Conservation (phyloP, 495 filamentous ascomycete species). For the Penicillium psychrofluorescens region DNA sequence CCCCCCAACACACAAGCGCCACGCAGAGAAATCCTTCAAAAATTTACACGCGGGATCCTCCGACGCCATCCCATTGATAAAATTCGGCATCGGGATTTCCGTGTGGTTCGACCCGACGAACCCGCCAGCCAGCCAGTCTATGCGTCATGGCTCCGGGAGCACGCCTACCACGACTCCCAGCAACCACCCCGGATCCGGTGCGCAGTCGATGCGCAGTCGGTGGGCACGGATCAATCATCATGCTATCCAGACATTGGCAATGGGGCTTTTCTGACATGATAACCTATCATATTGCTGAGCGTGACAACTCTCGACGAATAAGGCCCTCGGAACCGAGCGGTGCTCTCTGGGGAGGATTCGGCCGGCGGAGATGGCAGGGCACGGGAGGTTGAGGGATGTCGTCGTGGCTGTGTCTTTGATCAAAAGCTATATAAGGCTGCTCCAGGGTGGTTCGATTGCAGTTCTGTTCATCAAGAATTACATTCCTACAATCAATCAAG, state of each 20-base stretch:
- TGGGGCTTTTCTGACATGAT: too few species aligned
- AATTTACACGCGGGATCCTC: background rate
- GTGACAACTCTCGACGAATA: too few species aligned
- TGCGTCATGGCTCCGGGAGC: background rate
- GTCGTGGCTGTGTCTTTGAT: background rate
- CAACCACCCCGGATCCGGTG: background rate
- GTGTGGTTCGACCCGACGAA: too few species aligned
- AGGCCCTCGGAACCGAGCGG: too few species aligned
- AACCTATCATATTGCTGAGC: too few species aligned
- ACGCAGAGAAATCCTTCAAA: too few species aligned
- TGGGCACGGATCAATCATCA: background rate
- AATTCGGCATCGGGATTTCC: too few species aligned
- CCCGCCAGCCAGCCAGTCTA: background rate
- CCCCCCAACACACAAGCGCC: too few species aligned
- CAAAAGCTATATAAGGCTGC: constrained; percentile 1
- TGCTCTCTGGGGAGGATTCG: background rate
- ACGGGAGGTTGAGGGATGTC: background rate
- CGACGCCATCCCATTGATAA: background rate
- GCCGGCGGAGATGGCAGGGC: background rate
- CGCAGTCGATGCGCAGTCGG: background rate
- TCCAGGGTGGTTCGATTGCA: too few species aligned
- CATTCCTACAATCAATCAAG: background rate
- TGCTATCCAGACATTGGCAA: background rate
- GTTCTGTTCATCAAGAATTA: constrained; percentile 3
- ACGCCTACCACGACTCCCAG: background rate